Base-by-base conservation (phyloP, 1,139 yeast species). In the Blastobotrys capitulatus region DNA sequence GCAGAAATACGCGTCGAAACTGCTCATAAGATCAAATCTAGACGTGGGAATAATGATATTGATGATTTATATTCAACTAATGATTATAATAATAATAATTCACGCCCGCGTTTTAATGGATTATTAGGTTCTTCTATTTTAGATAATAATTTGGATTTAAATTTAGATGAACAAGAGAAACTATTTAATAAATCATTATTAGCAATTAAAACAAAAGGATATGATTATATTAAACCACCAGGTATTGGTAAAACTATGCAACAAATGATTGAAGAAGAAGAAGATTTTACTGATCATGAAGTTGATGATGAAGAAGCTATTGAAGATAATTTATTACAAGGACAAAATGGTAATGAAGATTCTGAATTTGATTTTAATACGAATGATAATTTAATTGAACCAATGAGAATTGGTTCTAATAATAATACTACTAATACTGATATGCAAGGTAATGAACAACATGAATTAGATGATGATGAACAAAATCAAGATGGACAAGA, bases 141-240 rank as follows among this genome's bases (percentile, higher is more conserved):
- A 7, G 25, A 22, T 29, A 29, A 22, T 15, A 19, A 38, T 15
- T n/a, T 19, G 12, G 31, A 44, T 44, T 38, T 38, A n/a, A 31
- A 25, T 6, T 25, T 46, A 2, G 48, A 46, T 13, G 48, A 35
- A 18, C 44, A 39, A 25, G 56, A 55, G 39, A 44, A 42, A 26
- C 42, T 38, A 16, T 47, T 59, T 35, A 47, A 48, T 13, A 44
- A 44, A 25, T 42, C 45, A 15, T 47, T 57, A 38, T 41, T 48
- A 51, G 49, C 59, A 52, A 38, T 62, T 54, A 49, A 60, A 45
- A 53, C 61, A 52, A 46, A 61, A 48, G 59, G 62, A 38, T 54
- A 53, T 47, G 49, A 50, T 8, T 61, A 59, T 52, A 45, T 54
- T 44, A 48, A 40, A 27, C 65, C 63, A 1, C 58, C 58, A 10